phyloP scores from a whole-genome alignment of 2,329 filamentous ascomycete species.

The Penicillium sp. region DNA sequence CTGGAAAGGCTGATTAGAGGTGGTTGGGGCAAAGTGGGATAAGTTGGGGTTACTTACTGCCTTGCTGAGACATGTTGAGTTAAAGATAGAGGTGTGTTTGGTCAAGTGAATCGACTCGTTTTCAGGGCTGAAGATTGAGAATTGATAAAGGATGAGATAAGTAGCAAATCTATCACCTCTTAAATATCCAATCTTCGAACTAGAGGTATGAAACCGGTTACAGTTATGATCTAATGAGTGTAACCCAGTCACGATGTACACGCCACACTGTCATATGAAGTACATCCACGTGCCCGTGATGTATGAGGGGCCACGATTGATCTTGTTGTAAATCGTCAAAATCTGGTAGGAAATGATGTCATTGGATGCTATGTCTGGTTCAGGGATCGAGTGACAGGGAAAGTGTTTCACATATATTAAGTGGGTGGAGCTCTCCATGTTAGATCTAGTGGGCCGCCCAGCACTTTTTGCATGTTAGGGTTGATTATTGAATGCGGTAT shows the following conservation, averaged over 20 bases:
- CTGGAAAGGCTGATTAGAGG: background rate
- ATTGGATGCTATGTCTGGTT: constrained; percentile 2
- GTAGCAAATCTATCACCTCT: background rate
- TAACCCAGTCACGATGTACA: constrained; percentile 3
- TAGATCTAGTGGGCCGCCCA: no score
- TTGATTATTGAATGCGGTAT: no score
- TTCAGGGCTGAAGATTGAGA: background rate
- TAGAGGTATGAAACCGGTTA: constrained; percentile 9
- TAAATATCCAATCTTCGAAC: background rate
- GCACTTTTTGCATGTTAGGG: no score
- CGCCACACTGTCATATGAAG: constrained; percentile 12
- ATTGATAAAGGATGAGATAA: background rate
- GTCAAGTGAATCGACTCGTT: background rate
- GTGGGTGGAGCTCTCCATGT: background rate
- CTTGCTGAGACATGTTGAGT: constrained; percentile 14
- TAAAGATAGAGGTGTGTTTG: background rate
- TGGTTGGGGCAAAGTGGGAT: no score
- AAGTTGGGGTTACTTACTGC: constrained; percentile 8
- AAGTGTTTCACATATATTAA: constrained; percentile 11
- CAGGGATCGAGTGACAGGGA: no score
- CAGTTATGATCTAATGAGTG: constrained; percentile 20
- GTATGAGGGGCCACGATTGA: no score
- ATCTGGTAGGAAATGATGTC: constrained; percentile 11
- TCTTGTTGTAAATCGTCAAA: no score
- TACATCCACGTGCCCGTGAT: background rate